Percentiles rank a stretch among this genome's conserved stretches.
Evolutionary conservation across 2,329 filamentous ascomycete species (phyloP).

Genomic region (Ramichloridium luteum): DNA sequence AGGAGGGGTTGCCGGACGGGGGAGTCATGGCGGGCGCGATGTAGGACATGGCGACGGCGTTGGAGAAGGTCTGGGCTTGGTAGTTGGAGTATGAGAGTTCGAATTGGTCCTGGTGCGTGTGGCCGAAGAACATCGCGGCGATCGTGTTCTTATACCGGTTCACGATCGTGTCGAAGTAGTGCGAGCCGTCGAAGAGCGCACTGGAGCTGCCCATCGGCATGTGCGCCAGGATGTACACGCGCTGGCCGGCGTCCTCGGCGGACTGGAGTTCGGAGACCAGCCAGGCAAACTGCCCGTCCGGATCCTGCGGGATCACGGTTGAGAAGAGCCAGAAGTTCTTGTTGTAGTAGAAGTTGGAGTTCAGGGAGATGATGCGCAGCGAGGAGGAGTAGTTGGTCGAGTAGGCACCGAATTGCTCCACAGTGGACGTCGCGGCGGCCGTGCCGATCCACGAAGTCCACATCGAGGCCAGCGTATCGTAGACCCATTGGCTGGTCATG

Average conservation of each 20-base stretch:
- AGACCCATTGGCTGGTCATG: conserved; percentile 39
- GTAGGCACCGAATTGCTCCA: conserved; percentile 38
- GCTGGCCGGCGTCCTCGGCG: conserved; percentile 40
- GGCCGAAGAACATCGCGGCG: conserved; percentile 42
- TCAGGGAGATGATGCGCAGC: conserved; percentile 47
- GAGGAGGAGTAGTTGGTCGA: conserved; percentile 30
- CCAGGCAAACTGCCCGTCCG: conserved; percentile 42
- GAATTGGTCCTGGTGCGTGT: conserved; percentile 47
- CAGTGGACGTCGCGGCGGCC: conserved; percentile 24
- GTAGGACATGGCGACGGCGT: conserved; percentile 41
- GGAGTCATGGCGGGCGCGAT: conserved; percentile 44
- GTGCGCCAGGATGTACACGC: conserved; percentile 47
- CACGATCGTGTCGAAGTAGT: conserved; percentile 25
- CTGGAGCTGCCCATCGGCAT: conserved; percentile 41
- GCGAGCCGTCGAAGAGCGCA: conserved; percentile 38
- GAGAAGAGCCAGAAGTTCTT: conserved; percentile 46
- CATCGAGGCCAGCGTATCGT: conserved; percentile 35
- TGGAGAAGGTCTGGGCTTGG: conserved; percentile 27
- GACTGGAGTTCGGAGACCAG: conserved; percentile 41
- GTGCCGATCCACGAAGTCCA: conserved; percentile 41
- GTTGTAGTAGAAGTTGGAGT: conserved; percentile 49
- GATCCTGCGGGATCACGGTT: conserved; percentile 39
- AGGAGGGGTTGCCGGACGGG: conserved; percentile 43
- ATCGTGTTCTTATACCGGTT: conserved; percentile 43
- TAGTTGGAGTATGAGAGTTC: conserved; percentile 44